Evolutionary conservation across 805 yeast species (phyloP), one percentile per base, ranked within the genome.

Genomic region (Candida piceae): DNA sequence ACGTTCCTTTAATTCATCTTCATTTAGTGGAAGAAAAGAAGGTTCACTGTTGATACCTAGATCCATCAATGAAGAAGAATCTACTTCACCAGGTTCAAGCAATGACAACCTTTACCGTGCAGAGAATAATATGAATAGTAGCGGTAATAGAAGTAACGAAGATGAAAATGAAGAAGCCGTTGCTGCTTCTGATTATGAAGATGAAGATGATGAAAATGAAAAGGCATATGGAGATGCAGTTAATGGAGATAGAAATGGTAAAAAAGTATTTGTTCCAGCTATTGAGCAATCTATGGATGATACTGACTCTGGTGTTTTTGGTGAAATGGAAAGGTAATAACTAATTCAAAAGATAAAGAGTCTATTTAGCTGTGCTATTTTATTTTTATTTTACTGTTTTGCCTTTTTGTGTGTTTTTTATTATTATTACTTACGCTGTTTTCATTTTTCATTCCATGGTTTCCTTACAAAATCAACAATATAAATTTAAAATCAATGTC

Each of bases 271-370:
- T 25, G 27, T 34, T 9, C 35, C 33, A 7, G 9, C 24, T 3
- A n/a, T 12, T 12, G 24, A 4, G 5, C 12, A 15, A 7, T 16
- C 20, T 20, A n/a, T 19, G 27, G 48, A 42, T 23, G 48, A 41
- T 15, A 51, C 48, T 12, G 62, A 61, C 24, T 59, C 52, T 10
- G 57, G 62, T 10, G 62, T 65, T 9, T 59, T 66, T 44, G 70
- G 69, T 10, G 54, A 55, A 16, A 57, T 63, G 67, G 69, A 63
- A 26, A 55, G 42, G 40, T 47, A 30, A 20, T 20, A 20, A 20
- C 9, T 20, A 20, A 20, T 16, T 22, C 18, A n/a, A n/a, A n/a
- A n/a, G n/a, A n/a, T n/a, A n/a, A n/a, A 26, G 7, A 26, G 7
- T 21, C 23, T 21, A 19, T 13, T 7, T 7, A 10, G 17, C 8